Conservation (phyloP, 2,329 filamentous ascomycete species). For the Periconia sp. region DNA sequence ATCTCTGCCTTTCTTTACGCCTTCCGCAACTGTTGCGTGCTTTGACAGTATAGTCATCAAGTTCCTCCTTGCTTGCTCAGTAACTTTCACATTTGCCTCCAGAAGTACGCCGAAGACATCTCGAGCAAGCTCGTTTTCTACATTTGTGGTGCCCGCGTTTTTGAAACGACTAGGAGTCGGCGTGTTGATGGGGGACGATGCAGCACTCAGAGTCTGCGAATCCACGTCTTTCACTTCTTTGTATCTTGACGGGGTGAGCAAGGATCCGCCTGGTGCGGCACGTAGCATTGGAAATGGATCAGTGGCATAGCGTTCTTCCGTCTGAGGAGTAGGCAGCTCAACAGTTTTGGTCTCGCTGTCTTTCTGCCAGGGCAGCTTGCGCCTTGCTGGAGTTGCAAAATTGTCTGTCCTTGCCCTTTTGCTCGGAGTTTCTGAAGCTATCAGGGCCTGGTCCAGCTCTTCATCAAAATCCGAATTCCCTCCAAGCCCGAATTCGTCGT, state of each 20-base stretch:
- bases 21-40: slow-evolving; percentile 65
- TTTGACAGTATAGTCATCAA: slow-evolving; percentile 40
- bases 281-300: slow-evolving; percentile 21
- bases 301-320: slow-evolving; percentile 12
- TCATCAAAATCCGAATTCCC: slow-evolving; percentile 38
- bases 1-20: slow-evolving; percentile 69
- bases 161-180: slow-evolving; percentile 42
- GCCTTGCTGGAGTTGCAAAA: slow-evolving; percentile 41
- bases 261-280: slow-evolving; percentile 8
- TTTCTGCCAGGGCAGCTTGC: slow-evolving; percentile 49
- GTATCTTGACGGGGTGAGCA: slow-evolving; percentile 24
- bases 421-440: slow-evolving; percentile 46
- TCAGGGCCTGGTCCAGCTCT: slow-evolving; percentile 35
- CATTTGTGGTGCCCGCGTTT: slow-evolving; percentile 12
- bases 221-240: slow-evolving; percentile 8
- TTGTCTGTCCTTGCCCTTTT: slow-evolving; percentile 47
- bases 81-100: slow-evolving; percentile 49
- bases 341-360: slow-evolving; percentile 18
- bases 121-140: slow-evolving; percentile 24
- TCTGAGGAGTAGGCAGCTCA: slow-evolving; percentile 38
- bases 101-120: slow-evolving; percentile 60
- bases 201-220: slow-evolving; percentile 19
- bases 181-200: slow-evolving; percentile 34
- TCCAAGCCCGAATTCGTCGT: slow-evolving; percentile 43
- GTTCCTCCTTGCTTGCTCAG: slow-evolving; percentile 14